Percentiles rank a stretch among this genome's conserved stretches.
Conservation (phyloP, 2,329 filamentous ascomycete genomes). For the Verticillium dahliae region DNA sequence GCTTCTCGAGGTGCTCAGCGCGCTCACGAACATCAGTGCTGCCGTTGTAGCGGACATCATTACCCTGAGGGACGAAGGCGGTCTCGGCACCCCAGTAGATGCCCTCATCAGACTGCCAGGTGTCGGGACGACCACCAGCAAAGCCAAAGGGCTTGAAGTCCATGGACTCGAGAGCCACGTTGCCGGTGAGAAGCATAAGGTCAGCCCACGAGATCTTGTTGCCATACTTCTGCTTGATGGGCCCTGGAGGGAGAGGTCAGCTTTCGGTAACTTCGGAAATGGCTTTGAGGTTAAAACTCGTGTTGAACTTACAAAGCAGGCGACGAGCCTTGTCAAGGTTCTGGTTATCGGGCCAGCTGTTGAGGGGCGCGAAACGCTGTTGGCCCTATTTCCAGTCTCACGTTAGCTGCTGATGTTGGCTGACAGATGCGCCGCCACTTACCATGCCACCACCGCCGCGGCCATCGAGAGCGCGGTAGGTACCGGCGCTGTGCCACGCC, state of each 20-base stretch:
- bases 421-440: background rate
- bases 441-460: slow-evolving; percentile 63
- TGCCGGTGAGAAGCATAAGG: slow-evolving; percentile 63
- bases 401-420: background rate
- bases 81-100: slow-evolving; percentile 72
- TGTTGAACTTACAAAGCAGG: slow-evolving; percentile 43
- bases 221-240: slow-evolving; percentile 80
- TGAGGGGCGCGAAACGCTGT: slow-evolving; percentile 73
- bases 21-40: slow-evolving; percentile 46
- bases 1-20: slow-evolving; percentile 51
- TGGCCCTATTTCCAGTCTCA: slow-evolving; percentile 41
- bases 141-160: slow-evolving; percentile 69
- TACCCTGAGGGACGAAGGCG: slow-evolving; percentile 59
- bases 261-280: background rate
- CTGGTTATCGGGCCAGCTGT: slow-evolving; percentile 77
- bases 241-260: slow-evolving; percentile 19
- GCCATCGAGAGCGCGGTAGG: slow-evolving; percentile 68
- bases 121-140: slow-evolving; percentile 64
- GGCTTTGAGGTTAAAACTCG: slow-evolving; percentile 24
- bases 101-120: slow-evolving; percentile 69
- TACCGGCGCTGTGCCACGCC: slow-evolving; percentile 75
- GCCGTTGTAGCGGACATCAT: slow-evolving; percentile 60
- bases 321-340: slow-evolving; percentile 75
- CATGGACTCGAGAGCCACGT: slow-evolving; percentile 73
- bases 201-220: slow-evolving; percentile 79